Evolutionary conservation across 495 filamentous ascomycete genomes (phyloP), one percentile per base, ranked within the genome.

Genomic region (Thozetella sp.): DNA sequence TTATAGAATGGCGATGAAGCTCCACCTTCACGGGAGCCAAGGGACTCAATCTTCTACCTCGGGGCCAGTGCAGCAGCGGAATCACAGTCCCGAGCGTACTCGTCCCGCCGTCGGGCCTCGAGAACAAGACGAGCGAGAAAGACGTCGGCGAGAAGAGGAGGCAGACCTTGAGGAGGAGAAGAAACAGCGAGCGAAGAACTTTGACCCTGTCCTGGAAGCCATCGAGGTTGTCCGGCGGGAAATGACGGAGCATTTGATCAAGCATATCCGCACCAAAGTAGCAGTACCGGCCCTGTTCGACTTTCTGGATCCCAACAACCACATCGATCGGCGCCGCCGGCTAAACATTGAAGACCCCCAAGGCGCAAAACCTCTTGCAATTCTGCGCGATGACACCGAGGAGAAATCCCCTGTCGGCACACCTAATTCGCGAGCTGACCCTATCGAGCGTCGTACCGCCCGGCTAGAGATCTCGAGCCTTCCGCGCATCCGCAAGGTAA

Each of bases 1-100:
- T 3, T 98, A 97, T 67, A 86, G 83, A 54, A 92, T 99, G 92
- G 86, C 86, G 45, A 97, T 99, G 93, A 88, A 93, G 68, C 87
- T 87, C 61, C 87, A 93, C 76, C 85, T 43, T 73, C 84, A 64
- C 84, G 90, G 67, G 78, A 88, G 68, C 81, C 88, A 54, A 85
- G 83, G 61, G 80, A 84, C 50, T 76, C 86, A 71, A 69, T 79
- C 24, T 40, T 67, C 65, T 74, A 24, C 72, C 62, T 62, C 78
- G 65, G 43, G n/a, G 11, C n/a, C 9, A n/a, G 53, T 54, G 25
- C 63, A 56, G 6, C 61, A 57, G 9, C 69, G 60, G 2, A 65
- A 67, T 69, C 60, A 74, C 19, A 68, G 63, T n/a, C 71, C 71
- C 1, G 72, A 71, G 19, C 64, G 72, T 23, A 60, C 54, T 40